Evolutionary conservation across 1,284 basidiomycete species (phyloP), one percentile per base, ranked within the genome.

Genomic region (Cutaneotrichosporon mucoides): DNA sequence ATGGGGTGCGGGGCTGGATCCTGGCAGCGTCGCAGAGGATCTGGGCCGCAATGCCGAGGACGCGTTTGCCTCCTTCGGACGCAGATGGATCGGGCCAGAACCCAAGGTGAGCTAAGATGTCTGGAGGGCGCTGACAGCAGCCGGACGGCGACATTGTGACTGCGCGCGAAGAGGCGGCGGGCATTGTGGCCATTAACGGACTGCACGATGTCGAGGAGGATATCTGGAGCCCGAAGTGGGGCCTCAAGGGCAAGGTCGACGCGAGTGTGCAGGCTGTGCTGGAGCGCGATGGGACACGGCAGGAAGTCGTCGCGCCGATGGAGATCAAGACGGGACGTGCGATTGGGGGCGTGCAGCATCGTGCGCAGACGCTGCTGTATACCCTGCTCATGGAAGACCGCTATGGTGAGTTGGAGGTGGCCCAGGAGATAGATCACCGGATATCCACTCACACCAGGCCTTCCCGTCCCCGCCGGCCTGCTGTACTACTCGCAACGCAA

Each of bases 321-420:
- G 96, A 99, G 77, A 90, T 99, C 79, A 99, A 99, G 79, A 99
- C 95, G 0, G 95, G 96, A 1, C 81, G 88, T 53, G 77, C 87
- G 1, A 79, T 85, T 35, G 86, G 86, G 10, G 84, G 87, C 2
- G 86, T 94, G 83, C 91, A 95, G 67, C 96, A 99, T 76, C 87
- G 93, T 45, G 96, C 96, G 0, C 95, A 99, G 77, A 99, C 96
- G 1, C 94, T 97, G 87, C 80, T 99, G 6, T 99, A 99, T 73
- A 97, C 92, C 0, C 81, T 99, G 11, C 83, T 99, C 6, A 87
- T 94, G 73, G 85, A 86, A 38, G 94, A 99, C 71, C 85, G 93
- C 11, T 98, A 98, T 71, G 87, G 88, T 64, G 56, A 56, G 88
- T 64, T 55, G 24, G 24, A 24, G 24, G 24, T 24, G 24, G 24